Percentiles rank a stretch among this genome's conserved stretches.
phyloP scores from a whole-genome alignment of 352 stramenopile genomes.

The Pythium aristosporum region DNA sequence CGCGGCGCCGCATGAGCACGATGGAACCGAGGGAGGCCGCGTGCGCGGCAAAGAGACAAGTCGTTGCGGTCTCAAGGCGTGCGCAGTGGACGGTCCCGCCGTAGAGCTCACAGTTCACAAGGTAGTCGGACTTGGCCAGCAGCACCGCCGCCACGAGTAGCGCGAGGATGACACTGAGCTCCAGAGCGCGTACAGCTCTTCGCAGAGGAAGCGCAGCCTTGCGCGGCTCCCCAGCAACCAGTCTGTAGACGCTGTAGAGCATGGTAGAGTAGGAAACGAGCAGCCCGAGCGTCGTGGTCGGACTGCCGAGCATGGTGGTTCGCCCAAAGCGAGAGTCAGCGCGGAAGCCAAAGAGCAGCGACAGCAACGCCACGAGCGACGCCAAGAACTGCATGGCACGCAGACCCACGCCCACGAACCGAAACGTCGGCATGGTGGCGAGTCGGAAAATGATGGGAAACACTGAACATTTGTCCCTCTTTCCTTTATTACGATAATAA shows the following conservation, averaged over 20 bases:
- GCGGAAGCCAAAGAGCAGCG: slow-evolving; percentile 17
- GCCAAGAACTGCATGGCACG: too few relatives aligned
- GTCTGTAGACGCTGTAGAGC: slow-evolving; percentile 37
- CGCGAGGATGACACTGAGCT: slow-evolving; percentile 26
- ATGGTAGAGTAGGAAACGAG: slow-evolving; percentile 53
- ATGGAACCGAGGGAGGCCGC: slow-evolving; percentile 23
- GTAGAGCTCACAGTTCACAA: slow-evolving; percentile 35
- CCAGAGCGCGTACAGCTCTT: too few relatives aligned
- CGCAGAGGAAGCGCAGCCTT: too few relatives aligned
- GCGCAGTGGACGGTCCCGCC: slow-evolving; percentile 30
- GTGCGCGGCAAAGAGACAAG: slow-evolving; percentile 47
- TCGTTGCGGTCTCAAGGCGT: slow-evolving; percentile 39
- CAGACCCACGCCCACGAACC: too few relatives aligned
- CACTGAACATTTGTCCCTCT: too few relatives aligned
- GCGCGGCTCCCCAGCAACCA: too few relatives aligned
- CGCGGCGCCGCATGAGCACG: not conserved
- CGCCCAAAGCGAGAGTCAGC: not conserved
- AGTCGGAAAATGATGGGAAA: too few relatives aligned
- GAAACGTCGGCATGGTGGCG: too few relatives aligned
- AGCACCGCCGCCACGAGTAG: slow-evolving; percentile 49
- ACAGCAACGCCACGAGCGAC: too few relatives aligned
- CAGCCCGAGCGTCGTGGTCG: slow-evolving; percentile 39
- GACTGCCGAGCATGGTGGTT: slow-evolving; percentile 24
- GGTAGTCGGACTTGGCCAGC: slow-evolving; percentile 39
- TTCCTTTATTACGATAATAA: too few relatives aligned